phyloP scores from a whole-genome alignment of 2,329 filamentous ascomycete species.

The Fusarium liriodendri region DNA sequence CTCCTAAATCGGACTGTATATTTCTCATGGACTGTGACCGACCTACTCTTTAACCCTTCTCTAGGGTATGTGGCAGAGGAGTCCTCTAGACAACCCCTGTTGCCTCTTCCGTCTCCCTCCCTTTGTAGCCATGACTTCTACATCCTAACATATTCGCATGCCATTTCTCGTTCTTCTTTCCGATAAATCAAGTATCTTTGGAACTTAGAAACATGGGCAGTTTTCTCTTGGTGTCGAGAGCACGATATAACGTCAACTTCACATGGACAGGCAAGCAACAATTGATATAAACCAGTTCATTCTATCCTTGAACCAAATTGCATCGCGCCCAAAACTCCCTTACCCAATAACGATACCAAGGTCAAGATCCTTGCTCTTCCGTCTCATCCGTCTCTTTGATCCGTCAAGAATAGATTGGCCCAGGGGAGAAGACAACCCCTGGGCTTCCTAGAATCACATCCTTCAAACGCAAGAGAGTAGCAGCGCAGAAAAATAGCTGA shows the following conservation, averaged over 20 bases:
- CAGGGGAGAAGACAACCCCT: not conserved
- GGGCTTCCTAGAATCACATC: conserved; percentile 6
- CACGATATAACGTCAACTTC: not conserved
- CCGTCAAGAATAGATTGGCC: conserved; percentile 3
- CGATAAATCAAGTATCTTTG: no score
- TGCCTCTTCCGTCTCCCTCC: not conserved
- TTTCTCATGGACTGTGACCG: not conserved
- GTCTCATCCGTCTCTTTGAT: conserved; percentile 12
- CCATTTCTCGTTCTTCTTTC: no score
- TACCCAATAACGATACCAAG: conserved; percentile 37
- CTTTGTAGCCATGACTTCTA: not conserved
- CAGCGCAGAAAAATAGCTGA: conserved; percentile 1
- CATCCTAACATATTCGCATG: not conserved
- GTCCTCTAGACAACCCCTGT: not conserved
- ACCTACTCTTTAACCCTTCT: not conserved
- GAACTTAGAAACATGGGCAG: no score
- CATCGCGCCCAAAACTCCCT: conserved; percentile 40
- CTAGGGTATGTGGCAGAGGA: not conserved
- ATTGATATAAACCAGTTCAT: conserved; percentile 29
- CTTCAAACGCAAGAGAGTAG: conserved; percentile 18
- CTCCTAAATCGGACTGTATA: not conserved
- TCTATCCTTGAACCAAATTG: conserved; percentile 37
- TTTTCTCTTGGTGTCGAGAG: no score
- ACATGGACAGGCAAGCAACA: not conserved
- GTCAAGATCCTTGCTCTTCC: conserved; percentile 25